These are phyloP conservation scores for Camellia japonica DNA, from an alignment of 148 eudicot species.

Conservation along the genomic window DNA sequence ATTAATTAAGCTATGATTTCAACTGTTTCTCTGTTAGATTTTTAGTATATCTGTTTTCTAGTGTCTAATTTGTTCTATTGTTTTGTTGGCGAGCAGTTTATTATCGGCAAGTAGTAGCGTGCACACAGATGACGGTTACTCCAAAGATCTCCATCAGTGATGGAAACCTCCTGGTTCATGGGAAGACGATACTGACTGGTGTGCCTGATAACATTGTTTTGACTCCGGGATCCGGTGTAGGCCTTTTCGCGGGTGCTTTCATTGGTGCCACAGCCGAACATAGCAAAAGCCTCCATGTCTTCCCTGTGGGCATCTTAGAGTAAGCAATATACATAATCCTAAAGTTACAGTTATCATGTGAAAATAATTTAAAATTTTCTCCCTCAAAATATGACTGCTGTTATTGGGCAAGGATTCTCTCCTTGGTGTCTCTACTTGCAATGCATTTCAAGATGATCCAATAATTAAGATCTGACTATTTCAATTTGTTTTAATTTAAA, in stretches of 20 bases:
- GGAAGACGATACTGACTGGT: conserved; percentile 72
- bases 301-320: conserved; percentile 84
- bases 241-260: conserved; percentile 64
- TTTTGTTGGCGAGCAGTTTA: conserved; percentile 19
- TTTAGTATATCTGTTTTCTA: neutral
- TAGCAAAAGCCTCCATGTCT: conserved; percentile 75
- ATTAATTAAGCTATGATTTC: neutral
- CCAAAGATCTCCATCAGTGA: conserved; percentile 58
- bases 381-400: too few relatives aligned
- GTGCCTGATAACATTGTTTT: conserved; percentile 76
- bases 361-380: too few relatives aligned
- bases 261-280: conserved; percentile 66
- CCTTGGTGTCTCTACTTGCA: too few relatives aligned
- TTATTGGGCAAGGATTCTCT: too few relatives aligned
- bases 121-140: conserved; percentile 65
- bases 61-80: neutral
- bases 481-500: too few relatives aligned
- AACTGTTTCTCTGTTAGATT: neutral
- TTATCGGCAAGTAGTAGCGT: conserved; percentile 20
- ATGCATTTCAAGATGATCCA: too few relatives aligned
- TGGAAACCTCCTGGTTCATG: conserved; percentile 77
- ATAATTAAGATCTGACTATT: too few relatives aligned
- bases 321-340: conserved; percentile 33
- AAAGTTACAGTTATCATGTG: neutral
- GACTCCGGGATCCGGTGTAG: conserved; percentile 63